phyloP scores from a whole-genome alignment of 345 rosid genomes.

The Abelmoschus esculentus region DNA sequence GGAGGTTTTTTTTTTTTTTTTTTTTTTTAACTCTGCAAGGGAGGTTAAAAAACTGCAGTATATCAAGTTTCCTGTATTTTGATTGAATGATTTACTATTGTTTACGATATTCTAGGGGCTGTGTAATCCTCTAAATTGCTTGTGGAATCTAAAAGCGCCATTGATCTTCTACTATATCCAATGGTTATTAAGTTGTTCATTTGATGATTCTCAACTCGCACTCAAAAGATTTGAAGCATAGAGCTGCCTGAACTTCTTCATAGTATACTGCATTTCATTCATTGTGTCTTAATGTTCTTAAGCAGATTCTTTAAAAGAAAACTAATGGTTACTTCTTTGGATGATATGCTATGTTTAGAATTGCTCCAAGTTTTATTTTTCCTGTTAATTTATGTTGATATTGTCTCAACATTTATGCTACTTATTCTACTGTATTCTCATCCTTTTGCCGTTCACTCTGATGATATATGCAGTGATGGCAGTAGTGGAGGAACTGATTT shows the following conservation, averaged over 20 bases:
- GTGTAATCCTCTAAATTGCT: not conserved
- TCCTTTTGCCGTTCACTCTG: not conserved
- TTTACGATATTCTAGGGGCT: not conserved
- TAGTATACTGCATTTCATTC: not conserved
- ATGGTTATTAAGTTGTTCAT: not conserved
- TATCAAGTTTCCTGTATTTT: not conserved
- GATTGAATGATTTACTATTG: not conserved
- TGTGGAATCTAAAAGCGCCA: not conserved
- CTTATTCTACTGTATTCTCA: not conserved
- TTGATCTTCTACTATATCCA: not conserved
- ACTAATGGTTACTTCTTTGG: not conserved
- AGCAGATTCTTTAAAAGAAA: not conserved
- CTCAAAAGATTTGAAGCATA: not conserved
- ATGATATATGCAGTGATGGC: constrained; percentile 40
- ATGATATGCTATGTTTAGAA: not conserved
- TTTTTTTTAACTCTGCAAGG: not conserved
- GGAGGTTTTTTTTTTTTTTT: no score
- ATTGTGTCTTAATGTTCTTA: not conserved
- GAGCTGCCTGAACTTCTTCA: not conserved
- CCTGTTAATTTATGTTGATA: not conserved
- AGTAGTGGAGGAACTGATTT: constrained; percentile 63
- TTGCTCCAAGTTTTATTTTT: not conserved
- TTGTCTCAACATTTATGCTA: not conserved
- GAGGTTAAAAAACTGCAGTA: not conserved
- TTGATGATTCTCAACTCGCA: not conserved